These are phyloP conservation scores for Didymella pomorum DNA, from an alignment of 2,329 filamentous ascomycete species.

Conservation along the genomic window DNA sequence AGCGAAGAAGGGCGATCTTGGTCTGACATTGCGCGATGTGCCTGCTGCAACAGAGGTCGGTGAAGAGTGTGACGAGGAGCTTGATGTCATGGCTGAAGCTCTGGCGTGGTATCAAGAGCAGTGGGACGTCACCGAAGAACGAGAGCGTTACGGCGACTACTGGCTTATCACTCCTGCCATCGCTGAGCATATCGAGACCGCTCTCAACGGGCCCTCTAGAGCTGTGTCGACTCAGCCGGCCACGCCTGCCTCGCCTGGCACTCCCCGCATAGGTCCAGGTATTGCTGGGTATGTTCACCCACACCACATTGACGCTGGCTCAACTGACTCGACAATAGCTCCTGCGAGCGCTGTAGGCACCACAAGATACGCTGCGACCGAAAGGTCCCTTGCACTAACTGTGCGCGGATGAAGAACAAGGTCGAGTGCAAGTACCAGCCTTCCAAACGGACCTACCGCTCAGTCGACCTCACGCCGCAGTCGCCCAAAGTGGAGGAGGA, in stretches of 20 bases:
- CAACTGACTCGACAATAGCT: constrained; percentile 8
- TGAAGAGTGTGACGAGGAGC: constrained; percentile 66
- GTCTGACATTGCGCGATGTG: constrained; percentile 62
- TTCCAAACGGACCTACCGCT: background rate
- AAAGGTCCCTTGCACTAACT: constrained; percentile 20
- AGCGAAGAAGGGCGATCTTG: constrained; percentile 47
- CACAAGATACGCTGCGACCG: constrained; percentile 27
- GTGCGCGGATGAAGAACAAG: constrained; percentile 9
- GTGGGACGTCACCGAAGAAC: constrained; percentile 68
- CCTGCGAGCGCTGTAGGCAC: constrained; percentile 18
- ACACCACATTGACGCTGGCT: fast-evolving
- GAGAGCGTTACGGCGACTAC: constrained; percentile 65
- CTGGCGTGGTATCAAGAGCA: constrained; percentile 70
- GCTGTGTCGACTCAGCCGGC: constrained; percentile 29
- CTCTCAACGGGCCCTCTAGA: constrained; percentile 22
- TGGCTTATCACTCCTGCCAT: constrained; percentile 68
- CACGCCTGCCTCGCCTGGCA: constrained; percentile 20
- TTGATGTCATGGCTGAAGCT: constrained; percentile 74
- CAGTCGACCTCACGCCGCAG: background rate
- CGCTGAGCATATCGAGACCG: constrained; percentile 48
- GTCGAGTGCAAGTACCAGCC: constrained; percentile 16
- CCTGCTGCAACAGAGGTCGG: constrained; percentile 78
- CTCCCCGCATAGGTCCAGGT: constrained; percentile 11
- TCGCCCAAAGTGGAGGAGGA: background rate
- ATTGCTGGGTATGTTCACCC: constrained; percentile 21